Evolutionary conservation across 2,329 filamentous ascomycete genomes (phyloP).

Genomic region (Fusarium continuum): DNA sequence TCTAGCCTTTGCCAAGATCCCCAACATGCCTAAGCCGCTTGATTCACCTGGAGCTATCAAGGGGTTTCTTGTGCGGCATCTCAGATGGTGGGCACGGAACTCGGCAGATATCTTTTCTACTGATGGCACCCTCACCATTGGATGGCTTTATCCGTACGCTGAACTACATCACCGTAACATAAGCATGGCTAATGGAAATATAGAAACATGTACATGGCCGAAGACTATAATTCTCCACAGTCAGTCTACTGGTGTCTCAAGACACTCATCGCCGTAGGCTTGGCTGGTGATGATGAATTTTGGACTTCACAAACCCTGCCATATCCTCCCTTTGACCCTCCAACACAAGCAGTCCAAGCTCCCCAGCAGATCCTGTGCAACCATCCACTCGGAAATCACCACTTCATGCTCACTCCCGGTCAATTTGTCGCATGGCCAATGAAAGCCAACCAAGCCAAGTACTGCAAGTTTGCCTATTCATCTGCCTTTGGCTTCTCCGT

Average conservation of each 20-base stretch:
- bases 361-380: slow-evolving; percentile 58
- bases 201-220: slow-evolving; percentile 62
- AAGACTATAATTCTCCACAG: slow-evolving; percentile 67
- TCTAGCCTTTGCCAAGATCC: slow-evolving; percentile 53
- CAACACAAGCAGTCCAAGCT: slow-evolving; percentile 17
- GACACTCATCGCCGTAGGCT: slow-evolving; percentile 54
- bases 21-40: slow-evolving; percentile 49
- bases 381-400: slow-evolving; percentile 46
- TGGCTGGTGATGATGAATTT: slow-evolving; percentile 52
- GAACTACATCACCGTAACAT: fast-evolving
- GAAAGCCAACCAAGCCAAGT: slow-evolving; percentile 56
- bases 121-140: slow-evolving; percentile 61
- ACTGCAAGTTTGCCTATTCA: slow-evolving; percentile 59
- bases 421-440: slow-evolving; percentile 52
- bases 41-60: slow-evolving; percentile 53
- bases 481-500: slow-evolving; percentile 58
- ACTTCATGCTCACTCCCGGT: slow-evolving; percentile 54
- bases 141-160: slow-evolving; percentile 46
- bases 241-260: slow-evolving; percentile 65
- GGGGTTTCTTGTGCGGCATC: slow-evolving; percentile 59
- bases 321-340: slow-evolving; percentile 22
- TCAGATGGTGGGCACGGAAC: slow-evolving; percentile 58
- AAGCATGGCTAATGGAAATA: neutral
- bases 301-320: slow-evolving; percentile 54
- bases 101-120: slow-evolving; percentile 56